Evolutionary conservation across 2,329 filamentous ascomycete genomes (phyloP).

Genomic region (Westerdykella sp.): DNA sequence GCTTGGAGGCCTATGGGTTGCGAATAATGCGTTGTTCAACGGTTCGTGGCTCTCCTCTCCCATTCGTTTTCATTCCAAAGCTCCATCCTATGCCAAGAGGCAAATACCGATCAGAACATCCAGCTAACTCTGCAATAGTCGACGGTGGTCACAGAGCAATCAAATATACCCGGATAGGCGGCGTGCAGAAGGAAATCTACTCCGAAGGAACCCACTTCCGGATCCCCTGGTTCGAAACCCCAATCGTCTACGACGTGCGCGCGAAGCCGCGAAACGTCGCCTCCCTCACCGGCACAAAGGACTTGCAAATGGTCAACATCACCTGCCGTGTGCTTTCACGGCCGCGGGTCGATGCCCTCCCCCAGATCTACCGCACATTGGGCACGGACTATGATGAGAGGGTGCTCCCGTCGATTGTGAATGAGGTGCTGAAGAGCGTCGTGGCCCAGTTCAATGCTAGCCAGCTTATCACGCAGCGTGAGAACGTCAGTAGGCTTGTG

Average conservation of each 20-base stretch:
- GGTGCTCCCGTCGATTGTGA: constrained; percentile 96
- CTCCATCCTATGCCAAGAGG: background rate
- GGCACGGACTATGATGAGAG: constrained; percentile 96
- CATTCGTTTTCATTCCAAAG: background rate
- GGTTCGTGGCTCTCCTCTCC: constrained; percentile 39
- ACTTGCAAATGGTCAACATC: constrained; percentile 99
- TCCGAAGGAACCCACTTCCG: constrained; percentile 93
- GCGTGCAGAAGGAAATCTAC: constrained; percentile 96
- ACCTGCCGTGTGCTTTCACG: constrained; percentile 97
- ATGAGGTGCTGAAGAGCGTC: constrained; percentile 98
- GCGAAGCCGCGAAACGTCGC: constrained; percentile 95
- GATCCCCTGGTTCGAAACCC: constrained; percentile 96
- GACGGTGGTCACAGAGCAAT: constrained; percentile 98
- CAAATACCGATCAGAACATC: background rate
- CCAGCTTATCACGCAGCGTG: constrained; percentile 97
- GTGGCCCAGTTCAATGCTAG: constrained; percentile 98
- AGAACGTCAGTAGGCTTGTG: constrained; percentile 87
- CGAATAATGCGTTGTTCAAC: constrained; percentile 64
- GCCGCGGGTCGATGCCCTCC: constrained; percentile 79
- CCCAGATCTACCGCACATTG: constrained; percentile 94
- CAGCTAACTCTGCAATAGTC: constrained; percentile 48
- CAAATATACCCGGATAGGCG: constrained; percentile 89
- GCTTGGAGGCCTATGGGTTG: constrained; percentile 49
- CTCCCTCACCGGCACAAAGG: constrained; percentile 96
- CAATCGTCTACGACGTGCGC: constrained; percentile 94